Conservation (phyloP, 176 grass and related monocot genomes). For the bread wheat (Triticum aestivum) region DNA sequence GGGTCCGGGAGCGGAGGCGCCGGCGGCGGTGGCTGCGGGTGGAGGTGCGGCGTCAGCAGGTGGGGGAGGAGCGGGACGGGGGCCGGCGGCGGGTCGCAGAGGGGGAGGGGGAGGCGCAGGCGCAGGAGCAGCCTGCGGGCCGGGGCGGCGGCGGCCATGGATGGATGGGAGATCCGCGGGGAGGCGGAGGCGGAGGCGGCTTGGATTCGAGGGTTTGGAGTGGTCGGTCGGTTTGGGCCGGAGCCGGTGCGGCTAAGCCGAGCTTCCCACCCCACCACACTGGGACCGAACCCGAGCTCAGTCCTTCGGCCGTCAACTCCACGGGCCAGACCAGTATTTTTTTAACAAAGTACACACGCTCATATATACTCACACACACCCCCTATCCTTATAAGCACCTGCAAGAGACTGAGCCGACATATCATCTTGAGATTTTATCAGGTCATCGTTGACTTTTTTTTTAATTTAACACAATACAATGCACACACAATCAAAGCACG, state of each 20-base stretch:
- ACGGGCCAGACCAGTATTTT: no score
- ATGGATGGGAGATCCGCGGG: constrained; percentile 3
- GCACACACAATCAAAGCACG: no score
- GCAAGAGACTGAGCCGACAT: no score
- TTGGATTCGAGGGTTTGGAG: not conserved
- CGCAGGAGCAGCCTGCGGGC: constrained; percentile 35
- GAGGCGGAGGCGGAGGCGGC: not conserved
- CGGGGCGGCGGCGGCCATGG: constrained; percentile 45
- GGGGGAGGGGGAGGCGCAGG: not conserved
- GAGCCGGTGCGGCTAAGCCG: not conserved
- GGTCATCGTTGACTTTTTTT: no score
- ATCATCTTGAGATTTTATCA: no score
- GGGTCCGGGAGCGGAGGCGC: not conserved
- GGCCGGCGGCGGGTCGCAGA: constrained; percentile 31
- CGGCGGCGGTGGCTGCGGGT: not conserved
- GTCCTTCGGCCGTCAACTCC: no score
- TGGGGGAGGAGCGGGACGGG: constrained; percentile 24
- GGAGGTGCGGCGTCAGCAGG: constrained; percentile 13
- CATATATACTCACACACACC: no score
- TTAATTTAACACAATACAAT: no score
- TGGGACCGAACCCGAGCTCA: no score
- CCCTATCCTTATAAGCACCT: no score
- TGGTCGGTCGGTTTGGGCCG: not conserved
- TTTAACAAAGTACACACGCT: no score
- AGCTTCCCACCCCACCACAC: not conserved